Percentiles rank a stretch among this genome's conserved stretches.
phyloP scores from a whole-genome alignment of 2,329 filamentous ascomycete species.

The Paraphoma sp. region DNA sequence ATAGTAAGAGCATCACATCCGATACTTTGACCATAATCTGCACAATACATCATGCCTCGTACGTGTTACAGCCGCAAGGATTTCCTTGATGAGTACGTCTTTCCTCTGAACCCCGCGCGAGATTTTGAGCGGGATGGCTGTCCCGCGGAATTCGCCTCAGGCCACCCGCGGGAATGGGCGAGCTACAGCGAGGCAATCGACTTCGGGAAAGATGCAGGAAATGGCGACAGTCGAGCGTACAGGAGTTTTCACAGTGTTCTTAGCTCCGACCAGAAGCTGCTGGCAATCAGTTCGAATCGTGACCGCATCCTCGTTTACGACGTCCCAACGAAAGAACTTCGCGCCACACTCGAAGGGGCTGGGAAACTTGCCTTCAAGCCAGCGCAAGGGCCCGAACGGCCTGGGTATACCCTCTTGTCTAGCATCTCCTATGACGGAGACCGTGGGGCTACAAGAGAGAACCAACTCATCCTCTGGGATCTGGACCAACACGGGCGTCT shows the following conservation, averaged over 20 bases:
- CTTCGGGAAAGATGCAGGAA: conserved; percentile 8
- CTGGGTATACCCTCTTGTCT: conserved; percentile 31
- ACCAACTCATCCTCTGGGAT: conserved; percentile 34
- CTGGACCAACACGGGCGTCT: conserved; percentile 33
- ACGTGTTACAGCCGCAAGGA: conserved; percentile 8
- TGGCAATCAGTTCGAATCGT: conserved; percentile 26
- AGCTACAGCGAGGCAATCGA: conserved; percentile 13
- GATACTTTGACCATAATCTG: not conserved
- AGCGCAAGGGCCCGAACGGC: conserved; percentile 1
- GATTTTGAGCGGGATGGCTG: conserved; percentile 20
- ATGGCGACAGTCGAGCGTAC: not conserved
- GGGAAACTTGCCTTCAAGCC: conserved; percentile 25
- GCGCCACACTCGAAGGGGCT: conserved; percentile 30
- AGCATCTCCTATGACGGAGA: conserved; percentile 9
- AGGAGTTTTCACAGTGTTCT: conserved; percentile 18
- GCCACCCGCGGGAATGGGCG: conserved; percentile 25
- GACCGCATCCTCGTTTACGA: conserved; percentile 29
- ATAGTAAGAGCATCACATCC: not conserved
- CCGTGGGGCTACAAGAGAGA: not conserved
- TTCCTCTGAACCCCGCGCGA: conserved; percentile 16
- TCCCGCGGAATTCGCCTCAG: conserved; percentile 18
- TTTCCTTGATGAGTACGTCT: conserved; percentile 17
- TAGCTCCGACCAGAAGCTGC: conserved; percentile 28
- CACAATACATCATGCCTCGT: not conserved
- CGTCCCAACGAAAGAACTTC: conserved; percentile 25